These are phyloP conservation scores for Gentiana straminea DNA, from an alignment of 257 asterid genomes.

Conservation along the genomic window DNA sequence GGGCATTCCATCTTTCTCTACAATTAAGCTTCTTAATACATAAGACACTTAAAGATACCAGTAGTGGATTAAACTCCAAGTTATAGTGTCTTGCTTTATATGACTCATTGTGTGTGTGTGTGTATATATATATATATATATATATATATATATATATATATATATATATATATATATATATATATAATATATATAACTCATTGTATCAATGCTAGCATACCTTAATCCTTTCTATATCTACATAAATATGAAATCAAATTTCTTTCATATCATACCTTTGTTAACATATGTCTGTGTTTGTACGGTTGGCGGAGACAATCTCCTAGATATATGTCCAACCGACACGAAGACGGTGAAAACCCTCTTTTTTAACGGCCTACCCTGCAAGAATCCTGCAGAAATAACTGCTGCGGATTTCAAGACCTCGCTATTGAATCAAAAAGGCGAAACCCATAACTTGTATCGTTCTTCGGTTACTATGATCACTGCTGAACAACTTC, in stretches of 20 bases:
- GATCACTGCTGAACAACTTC: conserved; percentile 49
- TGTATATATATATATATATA: no score
- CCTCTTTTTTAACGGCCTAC: conserved; percentile 48
- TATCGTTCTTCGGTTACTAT: conserved; percentile 29
- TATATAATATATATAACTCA: conserved; percentile 11
- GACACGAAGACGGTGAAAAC: conserved; percentile 12
- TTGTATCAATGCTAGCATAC: not conserved
- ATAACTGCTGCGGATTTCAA: conserved; percentile 51
- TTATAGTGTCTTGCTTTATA: conserved; percentile 23
- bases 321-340: conserved; percentile 50
- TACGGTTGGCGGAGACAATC: conserved; percentile 40
- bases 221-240: no score
- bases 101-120: no score
- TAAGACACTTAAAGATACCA: conserved; percentile 1
- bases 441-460: conserved; percentile 43
- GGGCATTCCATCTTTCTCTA: no score
- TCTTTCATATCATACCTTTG: conserved; percentile 5
- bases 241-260: no score
- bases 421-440: conserved; percentile 27
- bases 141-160: no score
- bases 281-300: conserved; percentile 2
- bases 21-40: no score
- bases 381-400: conserved; percentile 49
- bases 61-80: conserved; percentile 69
- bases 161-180: conserved; percentile 23